Base-by-base conservation (phyloP, 345 rosid species). In the Kandelia obovata region DNA sequence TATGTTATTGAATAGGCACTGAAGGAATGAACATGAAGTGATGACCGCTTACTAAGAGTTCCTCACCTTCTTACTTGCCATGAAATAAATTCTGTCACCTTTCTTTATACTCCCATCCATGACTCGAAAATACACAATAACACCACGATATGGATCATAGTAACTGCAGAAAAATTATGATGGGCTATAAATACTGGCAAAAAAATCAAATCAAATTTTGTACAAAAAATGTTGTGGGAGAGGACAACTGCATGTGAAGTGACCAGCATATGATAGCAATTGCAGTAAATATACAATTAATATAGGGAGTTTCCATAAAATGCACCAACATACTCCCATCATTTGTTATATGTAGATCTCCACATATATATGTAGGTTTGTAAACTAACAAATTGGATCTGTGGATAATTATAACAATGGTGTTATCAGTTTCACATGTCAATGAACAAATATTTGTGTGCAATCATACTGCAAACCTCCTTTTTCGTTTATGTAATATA, bases 91-190 rank as follows among this genome's bases (percentile, higher is more conserved):
- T 75, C 87, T 84, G 81, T 95, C 99, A 17, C 99, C 99, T 82
- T 89, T 95, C 87, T 84, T 91, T 73, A 95, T 79, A 58, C 78
- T 87, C 68, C 99, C 99, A 88, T 95, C 99, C 71, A 89, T 79
- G 39, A 91, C 92, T 80, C 99, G 93, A 73, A 91, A 91, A 81
- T 95, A 95, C 58, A 88, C 99, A 71, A 95, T 84, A 68, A 95
- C 99, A 77, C 99, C 99, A 15, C 99, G 96, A 73, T 95, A 95
- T 61, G 96, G 91, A 88, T 95, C 99, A 67, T 94, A 94, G 74
- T 94, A 94, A 80, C 97, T 94, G 92, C 75, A 72, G 35, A 66
- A 66, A 75, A 46, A 68, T 66, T 26, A 20, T 0, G 68, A 65
- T 16, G 28, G 35, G 63, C 19, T 16, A 26, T 26, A 31, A 53